phyloP scores from a whole-genome alignment of 2,329 filamentous ascomycete species.

The Aspergillus fijiensis region DNA sequence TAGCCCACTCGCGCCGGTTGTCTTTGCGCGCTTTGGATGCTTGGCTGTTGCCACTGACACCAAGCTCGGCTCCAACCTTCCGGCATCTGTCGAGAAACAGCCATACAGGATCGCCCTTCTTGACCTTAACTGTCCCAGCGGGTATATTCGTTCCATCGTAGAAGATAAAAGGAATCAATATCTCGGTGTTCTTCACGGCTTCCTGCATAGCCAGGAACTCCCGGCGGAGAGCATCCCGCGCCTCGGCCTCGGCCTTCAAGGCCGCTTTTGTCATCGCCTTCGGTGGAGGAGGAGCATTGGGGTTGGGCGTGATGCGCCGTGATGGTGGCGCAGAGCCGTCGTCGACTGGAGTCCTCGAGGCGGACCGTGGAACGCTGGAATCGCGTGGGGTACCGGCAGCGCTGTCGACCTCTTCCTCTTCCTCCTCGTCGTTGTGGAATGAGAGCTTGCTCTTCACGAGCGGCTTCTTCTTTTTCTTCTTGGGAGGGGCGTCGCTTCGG shows the following conservation, averaged over 20 bases:
- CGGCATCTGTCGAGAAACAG: constrained; percentile 87
- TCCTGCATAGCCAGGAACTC: constrained; percentile 84
- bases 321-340: constrained; percentile 27
- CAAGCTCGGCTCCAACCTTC: constrained; percentile 82
- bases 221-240: constrained; percentile 70
- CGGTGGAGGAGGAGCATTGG: constrained; percentile 56
- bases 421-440: constrained; percentile 62
- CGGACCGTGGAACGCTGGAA: constrained; percentile 40
- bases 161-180: constrained; percentile 91
- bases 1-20: constrained; percentile 79
- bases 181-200: constrained; percentile 81
- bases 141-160: constrained; percentile 92
- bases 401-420: constrained; percentile 52
- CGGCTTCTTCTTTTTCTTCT: constrained; percentile 60
- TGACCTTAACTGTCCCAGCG: constrained; percentile 78
- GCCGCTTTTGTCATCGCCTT: constrained; percentile 75
- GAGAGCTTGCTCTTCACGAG: constrained; percentile 62
- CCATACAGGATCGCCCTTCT: constrained; percentile 93
- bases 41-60: constrained; percentile 63
- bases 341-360: constrained; percentile 38
- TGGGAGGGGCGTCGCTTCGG: constrained; percentile 45
- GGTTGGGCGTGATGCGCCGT: constrained; percentile 45
- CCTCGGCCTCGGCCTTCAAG: constrained; percentile 73
- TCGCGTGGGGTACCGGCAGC: constrained; percentile 38
- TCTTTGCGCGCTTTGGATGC: constrained; percentile 52